A percentile compares a stretch with the other conserved stretches of the same genome.
Evolutionary conservation across 2,329 filamentous ascomycete genomes (phyloP).

Genomic region (Neoscytalidium dimidiatum): DNA sequence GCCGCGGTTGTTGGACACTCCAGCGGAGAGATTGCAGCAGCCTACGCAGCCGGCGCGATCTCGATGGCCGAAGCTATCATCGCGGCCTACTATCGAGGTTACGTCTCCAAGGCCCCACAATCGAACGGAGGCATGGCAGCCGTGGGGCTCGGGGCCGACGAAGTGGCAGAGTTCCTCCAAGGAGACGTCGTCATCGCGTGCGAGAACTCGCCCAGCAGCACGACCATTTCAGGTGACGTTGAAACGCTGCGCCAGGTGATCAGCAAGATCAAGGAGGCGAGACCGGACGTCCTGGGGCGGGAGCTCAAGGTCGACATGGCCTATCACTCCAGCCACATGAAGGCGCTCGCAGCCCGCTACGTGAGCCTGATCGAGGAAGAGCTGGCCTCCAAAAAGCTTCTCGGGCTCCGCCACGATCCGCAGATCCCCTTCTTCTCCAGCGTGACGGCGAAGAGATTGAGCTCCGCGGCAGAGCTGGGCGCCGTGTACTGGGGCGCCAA

Average conservation of each 20-base stretch:
- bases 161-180: conserved; percentile 1
- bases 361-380: no score
- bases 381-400: no score
- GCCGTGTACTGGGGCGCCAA: conserved; percentile 17
- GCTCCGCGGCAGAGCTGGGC: no score
- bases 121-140: background rate
- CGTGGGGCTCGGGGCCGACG: conserved; percentile 4
- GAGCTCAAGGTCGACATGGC: no score
- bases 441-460: background rate
- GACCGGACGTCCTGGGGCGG: no score
- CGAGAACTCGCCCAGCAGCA: conserved; percentile 25
- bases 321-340: no score
- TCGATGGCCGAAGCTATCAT: conserved; percentile 18
- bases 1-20: conserved; percentile 44
- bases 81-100: background rate
- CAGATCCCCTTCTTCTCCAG: conserved; percentile 16
- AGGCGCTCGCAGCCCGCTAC: no score
- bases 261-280: no score
- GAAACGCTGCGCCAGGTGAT: no score
- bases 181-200: conserved; percentile 19
- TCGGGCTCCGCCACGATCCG: background rate
- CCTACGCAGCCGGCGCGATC: conserved; percentile 36
- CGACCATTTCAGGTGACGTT: conserved; percentile 28
- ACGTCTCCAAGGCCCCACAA: background rate
- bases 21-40: conserved; percentile 44